Base-by-base conservation (phyloP, 768 basidiomycete species). In the Suillus fuscotomentosus region DNA sequence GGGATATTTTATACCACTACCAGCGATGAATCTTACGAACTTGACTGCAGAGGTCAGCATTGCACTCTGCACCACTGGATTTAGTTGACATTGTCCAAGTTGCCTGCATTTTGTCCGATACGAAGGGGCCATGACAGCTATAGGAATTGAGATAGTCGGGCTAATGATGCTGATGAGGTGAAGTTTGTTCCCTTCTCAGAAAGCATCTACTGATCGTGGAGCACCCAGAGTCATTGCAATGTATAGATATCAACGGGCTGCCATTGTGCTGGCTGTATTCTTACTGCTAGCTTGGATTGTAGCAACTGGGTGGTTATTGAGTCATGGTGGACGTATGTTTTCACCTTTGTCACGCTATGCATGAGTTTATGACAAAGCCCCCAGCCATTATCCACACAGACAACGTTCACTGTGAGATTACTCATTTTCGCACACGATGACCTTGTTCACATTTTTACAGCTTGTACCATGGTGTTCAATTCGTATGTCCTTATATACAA, bases 221-320 rank as follows among this genome's bases (percentile, higher is more conserved):
- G 56, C 10, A 41, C 22, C 10, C 39, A 73, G 72, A 27, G 41
- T 70, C 34, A 56, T 63, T 1, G 72, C 69, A 13, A 63, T 72
- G n/a, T 73, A 72, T 62, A 47, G 43, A 4, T 1, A 47, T 11
- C 47, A 59, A 34, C 66, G 27, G 24, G 2, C 10, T 24, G 41
- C 67, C 11, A 7, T 74, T 48, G 63, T 51, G 51, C n/a, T 60
- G 10, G 11, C 70, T 10, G 13, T 63, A 38, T 3, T 65, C 1
- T 57, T 88, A 13, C 79, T 86, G 45, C 6, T 80, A 9, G 61
- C 79, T 34, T 82, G 84, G 73, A 75, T 83, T n/a, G 73, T 67
- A 3, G 70, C 84, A 66, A 87, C 85, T 64, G 77, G 78, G 0
- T 88, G 83, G 83, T 73, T 89, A 22, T 75, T 90, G 24, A 77